Percentiles rank a stretch among this genome's conserved stretches.
These are phyloP conservation scores for Bromus sterilis DNA, from an alignment of 176 grass and related monocot species.

Conservation along the genomic window DNA sequence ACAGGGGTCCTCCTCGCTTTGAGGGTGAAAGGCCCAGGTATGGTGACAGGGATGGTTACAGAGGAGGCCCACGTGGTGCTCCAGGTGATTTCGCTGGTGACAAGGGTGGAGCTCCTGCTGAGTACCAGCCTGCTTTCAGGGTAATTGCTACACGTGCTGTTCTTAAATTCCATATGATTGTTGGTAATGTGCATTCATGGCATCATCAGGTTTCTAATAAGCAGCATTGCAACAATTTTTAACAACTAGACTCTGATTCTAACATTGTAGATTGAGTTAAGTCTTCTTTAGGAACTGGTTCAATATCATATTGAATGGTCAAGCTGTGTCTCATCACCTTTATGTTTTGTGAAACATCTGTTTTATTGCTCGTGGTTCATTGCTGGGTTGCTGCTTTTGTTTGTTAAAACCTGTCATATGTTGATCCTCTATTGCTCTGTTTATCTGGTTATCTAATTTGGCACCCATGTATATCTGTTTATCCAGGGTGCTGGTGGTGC, in stretches of 20 bases:
- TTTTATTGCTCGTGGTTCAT: not conserved
- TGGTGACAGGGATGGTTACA: conserved; percentile 84
- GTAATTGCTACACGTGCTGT: conserved; percentile 1
- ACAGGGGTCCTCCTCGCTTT: conserved; percentile 70
- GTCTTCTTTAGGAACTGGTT: not conserved
- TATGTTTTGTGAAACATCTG: not conserved
- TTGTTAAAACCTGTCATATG: not conserved
- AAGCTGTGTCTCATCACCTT: too few species aligned
- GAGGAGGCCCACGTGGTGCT: conserved; percentile 70
- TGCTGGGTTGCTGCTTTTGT: not conserved
- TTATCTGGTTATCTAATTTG: not conserved
- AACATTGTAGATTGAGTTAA: not conserved
- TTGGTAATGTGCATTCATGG: not conserved
- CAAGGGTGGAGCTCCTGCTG: conserved; percentile 72
- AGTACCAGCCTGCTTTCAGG: conserved; percentile 87
- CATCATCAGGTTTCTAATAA: not conserved
- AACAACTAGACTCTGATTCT: too few species aligned
- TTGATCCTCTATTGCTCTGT: too few species aligned
- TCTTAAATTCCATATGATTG: not conserved
- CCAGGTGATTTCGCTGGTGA: conserved; percentile 77
- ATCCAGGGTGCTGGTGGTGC: conserved; percentile 42
- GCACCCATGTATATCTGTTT: not conserved
- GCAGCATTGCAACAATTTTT: not conserved
- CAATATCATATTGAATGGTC: not conserved
- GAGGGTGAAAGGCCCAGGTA: conserved; percentile 87